Percentiles rank a stretch among this genome's conserved stretches.
Conservation (phyloP, 1,139 yeast genomes). For the Nakaseomyces nivariensis region DNA sequence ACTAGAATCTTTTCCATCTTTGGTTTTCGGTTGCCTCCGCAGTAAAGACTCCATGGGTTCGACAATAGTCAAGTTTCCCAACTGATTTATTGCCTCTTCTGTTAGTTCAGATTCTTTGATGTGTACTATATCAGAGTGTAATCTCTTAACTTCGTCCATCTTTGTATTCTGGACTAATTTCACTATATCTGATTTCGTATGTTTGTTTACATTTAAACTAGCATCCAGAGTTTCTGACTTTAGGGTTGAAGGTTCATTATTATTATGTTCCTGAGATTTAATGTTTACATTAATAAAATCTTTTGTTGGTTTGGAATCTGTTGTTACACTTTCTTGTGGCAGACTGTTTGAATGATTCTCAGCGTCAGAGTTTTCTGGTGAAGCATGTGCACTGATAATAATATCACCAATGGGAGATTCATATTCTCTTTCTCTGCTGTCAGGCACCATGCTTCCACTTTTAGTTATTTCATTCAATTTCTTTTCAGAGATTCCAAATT, state of each 20-base stretch:
- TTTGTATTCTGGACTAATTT: conserved; percentile 29
- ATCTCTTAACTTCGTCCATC: conserved; percentile 24
- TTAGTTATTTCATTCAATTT: too few species aligned
- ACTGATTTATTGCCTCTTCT: conserved; percentile 24
- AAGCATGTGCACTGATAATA: too few species aligned
- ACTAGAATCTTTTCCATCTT: conserved; percentile 7
- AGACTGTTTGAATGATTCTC: too few species aligned
- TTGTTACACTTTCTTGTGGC: too few species aligned
- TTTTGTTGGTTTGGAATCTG: background rate
- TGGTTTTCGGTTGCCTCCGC: background rate
- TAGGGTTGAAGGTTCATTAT: background rate
- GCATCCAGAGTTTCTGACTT: background rate
- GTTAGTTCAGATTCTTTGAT: conserved; percentile 24
- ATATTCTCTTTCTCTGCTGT: too few species aligned
- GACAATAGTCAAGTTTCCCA: conserved; percentile 28
- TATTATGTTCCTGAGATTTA: background rate
- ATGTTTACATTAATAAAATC: background rate
- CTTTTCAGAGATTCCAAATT: too few species aligned
- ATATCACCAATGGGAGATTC: too few species aligned
- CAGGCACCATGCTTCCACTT: too few species aligned
- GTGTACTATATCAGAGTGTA: conserved; percentile 17
- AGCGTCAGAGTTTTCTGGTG: too few species aligned
- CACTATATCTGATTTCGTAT: conserved; percentile 10
- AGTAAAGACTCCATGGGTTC: conserved; percentile 14
- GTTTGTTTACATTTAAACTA: background rate